phyloP scores from a whole-genome alignment of 2,329 filamentous ascomycete genomes.

The Colletotrichum liaoningense region DNA sequence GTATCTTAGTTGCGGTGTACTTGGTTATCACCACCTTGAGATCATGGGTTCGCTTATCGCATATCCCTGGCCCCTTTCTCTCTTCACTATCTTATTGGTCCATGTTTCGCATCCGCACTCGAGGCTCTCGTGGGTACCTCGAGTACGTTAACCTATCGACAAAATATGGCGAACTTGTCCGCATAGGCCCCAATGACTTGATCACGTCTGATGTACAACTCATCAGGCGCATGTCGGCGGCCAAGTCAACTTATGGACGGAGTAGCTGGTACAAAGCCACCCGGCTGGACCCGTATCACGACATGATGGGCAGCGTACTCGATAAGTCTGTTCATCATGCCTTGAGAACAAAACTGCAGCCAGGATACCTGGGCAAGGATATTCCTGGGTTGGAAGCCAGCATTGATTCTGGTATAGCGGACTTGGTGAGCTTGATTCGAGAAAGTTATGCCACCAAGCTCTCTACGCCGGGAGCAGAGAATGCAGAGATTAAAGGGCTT shows the following conservation, averaged over 20 bases:
- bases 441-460: not conserved
- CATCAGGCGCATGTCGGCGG: constrained; percentile 50
- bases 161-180: constrained; percentile 42
- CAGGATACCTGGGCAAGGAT: constrained; percentile 36
- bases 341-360: constrained; percentile 29
- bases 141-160: constrained; percentile 9
- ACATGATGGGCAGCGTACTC: constrained; percentile 38
- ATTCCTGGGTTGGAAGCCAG: constrained; percentile 33
- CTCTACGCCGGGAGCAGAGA: not conserved
- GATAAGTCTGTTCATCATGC: constrained; percentile 34
- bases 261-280: constrained; percentile 59
- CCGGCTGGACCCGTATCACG: constrained; percentile 57
- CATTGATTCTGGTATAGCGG: constrained; percentile 29
- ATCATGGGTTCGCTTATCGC: constrained; percentile 18
- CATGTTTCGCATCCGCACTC: constrained; percentile 11
- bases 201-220: constrained; percentile 51
- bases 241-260: constrained; percentile 50
- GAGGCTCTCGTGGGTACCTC: not conserved
- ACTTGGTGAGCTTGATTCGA: constrained; percentile 28
- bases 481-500: not conserved
- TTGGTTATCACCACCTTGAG: not conserved
- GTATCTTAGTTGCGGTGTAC: not conserved
- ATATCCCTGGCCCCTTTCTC: constrained; percentile 11
- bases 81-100: constrained; percentile 20
- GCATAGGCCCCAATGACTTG: constrained; percentile 56